These are phyloP conservation scores for Penicillium ucsense DNA, from an alignment of 495 filamentous ascomycete genomes.

Conservation along the genomic window DNA sequence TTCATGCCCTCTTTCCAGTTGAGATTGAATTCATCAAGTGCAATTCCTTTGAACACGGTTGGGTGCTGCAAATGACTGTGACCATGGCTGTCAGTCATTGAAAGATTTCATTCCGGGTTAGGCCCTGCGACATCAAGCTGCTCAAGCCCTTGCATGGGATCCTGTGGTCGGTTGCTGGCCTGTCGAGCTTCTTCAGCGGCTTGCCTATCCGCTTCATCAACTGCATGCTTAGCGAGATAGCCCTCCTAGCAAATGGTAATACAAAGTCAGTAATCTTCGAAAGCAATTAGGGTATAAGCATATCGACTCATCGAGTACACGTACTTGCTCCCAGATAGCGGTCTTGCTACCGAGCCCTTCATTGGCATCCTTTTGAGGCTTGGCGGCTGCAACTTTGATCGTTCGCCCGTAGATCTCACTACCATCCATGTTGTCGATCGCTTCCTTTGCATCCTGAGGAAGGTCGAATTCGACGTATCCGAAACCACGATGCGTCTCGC, in stretches of 20 bases:
- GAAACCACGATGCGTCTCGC: constrained; percentile 79
- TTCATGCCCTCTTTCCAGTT: constrained; percentile 13
- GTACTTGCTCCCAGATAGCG: constrained; percentile 97
- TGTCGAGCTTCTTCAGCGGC: constrained; percentile 50
- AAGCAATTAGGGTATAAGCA: too few relatives aligned
- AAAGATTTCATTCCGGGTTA: constrained; percentile 53
- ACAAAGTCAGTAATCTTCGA: constrained; percentile 8
- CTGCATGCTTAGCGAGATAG: constrained; percentile 83
- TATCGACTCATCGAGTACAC: constrained; percentile 6
- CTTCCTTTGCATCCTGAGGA: constrained; percentile 78
- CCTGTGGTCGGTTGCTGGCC: constrained; percentile 47
- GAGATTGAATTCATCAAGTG: constrained; percentile 23
- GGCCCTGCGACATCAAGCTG: constrained; percentile 90
- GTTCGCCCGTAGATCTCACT: constrained; percentile 89
- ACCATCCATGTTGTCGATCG: constrained; percentile 99
- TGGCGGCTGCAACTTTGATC: constrained; percentile 85
- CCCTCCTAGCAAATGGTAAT: constrained; percentile 55
- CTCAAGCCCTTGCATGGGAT: constrained; percentile 94
- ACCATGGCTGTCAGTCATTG: constrained; percentile 6
- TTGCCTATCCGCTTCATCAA: constrained; percentile 72
- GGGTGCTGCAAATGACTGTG: constrained; percentile 3
- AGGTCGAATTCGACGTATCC: constrained; percentile 94
- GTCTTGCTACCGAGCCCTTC: constrained; percentile 86
- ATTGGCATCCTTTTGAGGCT: constrained; percentile 80
- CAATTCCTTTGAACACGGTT: too few relatives aligned